Base-by-base conservation (phyloP, 257 asterid genomes). In the Henckelia pumila region DNA sequence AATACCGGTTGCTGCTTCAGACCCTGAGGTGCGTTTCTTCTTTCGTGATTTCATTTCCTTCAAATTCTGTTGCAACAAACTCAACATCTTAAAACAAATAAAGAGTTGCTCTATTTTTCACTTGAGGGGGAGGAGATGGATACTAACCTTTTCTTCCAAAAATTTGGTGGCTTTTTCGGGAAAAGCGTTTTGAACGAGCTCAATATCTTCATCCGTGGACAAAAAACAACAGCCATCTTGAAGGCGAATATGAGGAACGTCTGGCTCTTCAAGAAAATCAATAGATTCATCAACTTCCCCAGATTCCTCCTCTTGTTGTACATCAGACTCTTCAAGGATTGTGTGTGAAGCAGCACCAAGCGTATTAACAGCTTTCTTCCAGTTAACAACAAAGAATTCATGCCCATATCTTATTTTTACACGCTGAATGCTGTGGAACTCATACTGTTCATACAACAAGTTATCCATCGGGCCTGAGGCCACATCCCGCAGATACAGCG, bases 201-300 rank as follows among this genome's bases (percentile, higher is more conserved):
- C 89, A 78, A 84, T 76, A 77, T 91, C 88, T 81, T 94, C 96
- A 74, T 94, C 99, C 10, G 88, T 91, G 26, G 83, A 85, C 75
- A 91, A 71, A 82, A 81, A 81, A 62, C 82, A 75, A 74, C 86
- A 68, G 5, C 89, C 95, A 19, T 67, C 73, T 14, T 84, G 84
- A 25, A 76, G 64, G 61, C 63, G 87, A 71, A 85, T 57, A 68
- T 75, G 75, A 16, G 92, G 89, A 16, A 77, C 78, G 50, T 84
- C 91, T 30, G 80, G 65, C 70, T 84, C 96, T 44, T 86, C 93
- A 10, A 71, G 73, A 65, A 78, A 28, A 71, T 82, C 90, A 63
- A 59, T 19, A 67, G 83, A 71, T 66, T 83, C 93, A 74, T 82
- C 88, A 59, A 75, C 69, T 70, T 80, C 92, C 22, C 52, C 71